These are phyloP conservation scores for Actinomortierella ambigua DNA, from an alignment of 371 early-diverging fungal species.

Conservation along the genomic window DNA sequence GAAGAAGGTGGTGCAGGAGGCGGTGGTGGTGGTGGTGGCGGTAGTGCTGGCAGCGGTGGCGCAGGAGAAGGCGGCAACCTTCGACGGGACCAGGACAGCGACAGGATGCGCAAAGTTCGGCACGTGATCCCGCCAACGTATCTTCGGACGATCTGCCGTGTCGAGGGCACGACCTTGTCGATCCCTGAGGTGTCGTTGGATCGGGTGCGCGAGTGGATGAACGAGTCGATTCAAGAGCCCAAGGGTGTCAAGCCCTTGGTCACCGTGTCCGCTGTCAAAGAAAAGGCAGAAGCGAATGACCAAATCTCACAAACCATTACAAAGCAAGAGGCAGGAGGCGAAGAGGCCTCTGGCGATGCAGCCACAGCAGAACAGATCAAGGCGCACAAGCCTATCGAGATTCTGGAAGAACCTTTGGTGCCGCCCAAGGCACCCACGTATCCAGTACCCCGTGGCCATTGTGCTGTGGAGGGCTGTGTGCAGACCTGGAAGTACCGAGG, in stretches of 20 bases:
- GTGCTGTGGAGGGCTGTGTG: constrained; percentile 21
- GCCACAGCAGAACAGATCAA: background rate
- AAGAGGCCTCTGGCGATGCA: background rate
- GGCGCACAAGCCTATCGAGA: constrained; percentile 16
- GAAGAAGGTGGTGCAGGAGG: constrained; percentile 44
- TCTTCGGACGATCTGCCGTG: constrained; percentile 14
- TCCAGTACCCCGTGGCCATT: constrained; percentile 26
- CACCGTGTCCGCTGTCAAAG: background rate
- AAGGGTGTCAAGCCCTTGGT: background rate
- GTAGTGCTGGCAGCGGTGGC: constrained; percentile 35
- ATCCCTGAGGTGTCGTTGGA: constrained; percentile 35
- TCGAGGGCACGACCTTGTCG: constrained; percentile 30
- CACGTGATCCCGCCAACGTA: constrained; percentile 23
- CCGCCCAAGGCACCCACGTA: constrained; percentile 29
- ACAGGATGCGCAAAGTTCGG: constrained; percentile 5
- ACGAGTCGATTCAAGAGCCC: constrained; percentile 12
- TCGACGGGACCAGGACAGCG: background rate
- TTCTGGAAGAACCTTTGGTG: constrained; percentile 16
- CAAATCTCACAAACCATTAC: background rate
- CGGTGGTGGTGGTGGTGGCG: constrained; percentile 23
- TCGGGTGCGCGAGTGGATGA: constrained; percentile 27
- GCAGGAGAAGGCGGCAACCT: constrained; percentile 12
- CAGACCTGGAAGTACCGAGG: constrained; percentile 37
- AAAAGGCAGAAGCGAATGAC: background rate
- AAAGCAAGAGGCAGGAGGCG: background rate